Evolutionary conservation across 768 basidiomycete genomes (phyloP), one percentile per base, ranked within the genome.

Genomic region (Pisolithus sp.): DNA sequence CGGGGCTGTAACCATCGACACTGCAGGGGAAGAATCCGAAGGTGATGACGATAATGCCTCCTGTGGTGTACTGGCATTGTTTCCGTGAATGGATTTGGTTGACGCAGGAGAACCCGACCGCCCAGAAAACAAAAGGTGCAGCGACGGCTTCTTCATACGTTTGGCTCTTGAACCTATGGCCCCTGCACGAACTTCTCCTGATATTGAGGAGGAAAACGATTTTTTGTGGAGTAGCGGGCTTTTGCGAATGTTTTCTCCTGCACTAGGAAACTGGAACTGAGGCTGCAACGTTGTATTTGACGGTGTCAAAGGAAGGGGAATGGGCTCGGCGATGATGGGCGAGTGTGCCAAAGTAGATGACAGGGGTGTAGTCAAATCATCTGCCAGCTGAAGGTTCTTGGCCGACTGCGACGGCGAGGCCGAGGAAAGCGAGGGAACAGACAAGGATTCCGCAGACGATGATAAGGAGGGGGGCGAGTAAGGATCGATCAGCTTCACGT

Each of bases 71-170:
- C 34, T 15, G 55, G 51, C n/a, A 18, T 53, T 37, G 23, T 53
- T 26, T 48, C 15, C 46, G 26, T 55, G 48, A 34, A 34, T 41
- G 36, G 68, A 63, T 44, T 63, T 46, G 26, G 45, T 61, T 23
- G 66, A 64, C 42, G 78, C 59, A 3, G 79, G 73, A 21, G 82
- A 78, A 2, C 72, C 66, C 6, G 84, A 81, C 45, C 76, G 78
- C 69, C 84, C 86, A 30, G 82, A 74, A 64, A 89, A 85, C 18
- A 88, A 71, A 17, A 86, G 68, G 46, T 81, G 80, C 51, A 88
- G 67, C 3, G 86, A 88, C 0, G 88, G 84, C 47, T 82, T 85
- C 67, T 85, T 87, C 53, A 75, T 63, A 52, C 70, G 73, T 49
- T 63, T 65, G 23, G 68, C 62, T 44, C 63, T 58, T 28, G 65